These are phyloP conservation scores for Didymella lethalis DNA, from an alignment of 2,329 filamentous ascomycete species.

Conservation along the genomic window DNA sequence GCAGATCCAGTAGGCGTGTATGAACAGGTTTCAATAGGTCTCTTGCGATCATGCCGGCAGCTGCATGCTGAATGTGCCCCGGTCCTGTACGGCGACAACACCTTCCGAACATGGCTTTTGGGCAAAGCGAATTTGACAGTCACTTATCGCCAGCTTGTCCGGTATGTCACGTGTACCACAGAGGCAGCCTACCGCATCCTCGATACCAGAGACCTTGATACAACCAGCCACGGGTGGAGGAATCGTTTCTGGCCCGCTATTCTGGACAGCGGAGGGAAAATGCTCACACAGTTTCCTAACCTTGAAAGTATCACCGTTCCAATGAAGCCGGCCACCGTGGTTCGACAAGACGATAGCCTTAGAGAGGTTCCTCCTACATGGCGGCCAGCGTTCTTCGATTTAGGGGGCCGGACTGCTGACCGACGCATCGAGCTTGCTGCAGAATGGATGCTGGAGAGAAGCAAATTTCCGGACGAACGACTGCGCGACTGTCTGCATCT, in stretches of 20 bases:
- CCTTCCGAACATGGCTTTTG: slow-evolving; percentile 48
- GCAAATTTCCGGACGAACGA: slow-evolving; percentile 31
- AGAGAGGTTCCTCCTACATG: slow-evolving; percentile 24
- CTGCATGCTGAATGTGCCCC: slow-evolving; percentile 53
- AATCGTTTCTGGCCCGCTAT: slow-evolving; percentile 42
- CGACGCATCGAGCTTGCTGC: slow-evolving; percentile 39
- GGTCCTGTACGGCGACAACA: slow-evolving; percentile 59
- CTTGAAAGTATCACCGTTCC: slow-evolving; percentile 36
- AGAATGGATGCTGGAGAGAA: slow-evolving; percentile 36
- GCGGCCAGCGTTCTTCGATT: slow-evolving; percentile 38
- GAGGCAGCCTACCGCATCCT: slow-evolving; percentile 37
- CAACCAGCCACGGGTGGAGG: slow-evolving; percentile 41
- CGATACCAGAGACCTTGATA: slow-evolving; percentile 30
- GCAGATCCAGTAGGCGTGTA: slow-evolving; percentile 32
- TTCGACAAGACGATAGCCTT: too few relatives aligned
- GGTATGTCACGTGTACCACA: slow-evolving; percentile 32
- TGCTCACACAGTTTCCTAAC: slow-evolving; percentile 35
- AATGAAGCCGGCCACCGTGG: slow-evolving; percentile 25
- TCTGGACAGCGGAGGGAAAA: slow-evolving; percentile 23
- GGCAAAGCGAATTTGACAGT: slow-evolving; percentile 20
- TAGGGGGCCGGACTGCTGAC: slow-evolving; percentile 36
- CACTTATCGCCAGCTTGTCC: slow-evolving; percentile 31
- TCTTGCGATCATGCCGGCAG: slow-evolving; percentile 53
- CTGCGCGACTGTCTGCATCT: slow-evolving; percentile 36
- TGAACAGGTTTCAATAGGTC: slow-evolving; percentile 27